Conservation (phyloP, 164 flowering plant genomes). For the Magnolia officinalis region DNA sequence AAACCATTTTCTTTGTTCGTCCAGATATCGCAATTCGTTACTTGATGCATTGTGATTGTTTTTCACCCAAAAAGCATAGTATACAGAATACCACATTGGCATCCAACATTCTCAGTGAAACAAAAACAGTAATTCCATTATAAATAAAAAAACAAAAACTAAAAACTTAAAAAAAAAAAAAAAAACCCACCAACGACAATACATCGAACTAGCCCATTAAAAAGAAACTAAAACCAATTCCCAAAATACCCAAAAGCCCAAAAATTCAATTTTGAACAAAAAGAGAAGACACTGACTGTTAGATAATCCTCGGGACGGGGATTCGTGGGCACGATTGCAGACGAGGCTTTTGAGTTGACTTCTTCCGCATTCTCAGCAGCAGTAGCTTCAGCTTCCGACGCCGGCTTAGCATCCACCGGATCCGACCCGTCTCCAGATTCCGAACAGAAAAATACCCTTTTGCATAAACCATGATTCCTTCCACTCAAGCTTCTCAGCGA, state of each 20-base stretch:
- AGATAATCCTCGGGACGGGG: conserved; percentile 77
- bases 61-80: no score
- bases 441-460: conserved; percentile 61
- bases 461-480: conserved; percentile 15
- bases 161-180: not conserved
- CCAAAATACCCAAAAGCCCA: not conserved
- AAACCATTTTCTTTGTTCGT: not conserved
- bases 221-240: not conserved
- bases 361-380: conserved; percentile 32
- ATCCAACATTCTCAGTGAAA: not conserved
- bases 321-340: conserved; percentile 67
- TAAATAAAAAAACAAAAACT: no score
- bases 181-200: not conserved
- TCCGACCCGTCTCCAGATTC: conserved; percentile 55
- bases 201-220: not conserved
- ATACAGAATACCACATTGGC: not conserved
- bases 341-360: conserved; percentile 44
- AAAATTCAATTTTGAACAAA: not conserved
- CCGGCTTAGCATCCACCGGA: conserved; percentile 31
- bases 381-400: conserved; percentile 23
- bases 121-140: not conserved
- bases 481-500: conserved; percentile 33
- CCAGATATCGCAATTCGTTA: not conserved
- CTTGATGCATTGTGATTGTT: no score
- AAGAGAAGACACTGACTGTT: conserved; percentile 39